A percentile compares a stretch with the other conserved stretches of the same genome.
Evolutionary conservation across 306 rosid species (phyloP).

Genomic region (Coriaria nepalensis): DNA sequence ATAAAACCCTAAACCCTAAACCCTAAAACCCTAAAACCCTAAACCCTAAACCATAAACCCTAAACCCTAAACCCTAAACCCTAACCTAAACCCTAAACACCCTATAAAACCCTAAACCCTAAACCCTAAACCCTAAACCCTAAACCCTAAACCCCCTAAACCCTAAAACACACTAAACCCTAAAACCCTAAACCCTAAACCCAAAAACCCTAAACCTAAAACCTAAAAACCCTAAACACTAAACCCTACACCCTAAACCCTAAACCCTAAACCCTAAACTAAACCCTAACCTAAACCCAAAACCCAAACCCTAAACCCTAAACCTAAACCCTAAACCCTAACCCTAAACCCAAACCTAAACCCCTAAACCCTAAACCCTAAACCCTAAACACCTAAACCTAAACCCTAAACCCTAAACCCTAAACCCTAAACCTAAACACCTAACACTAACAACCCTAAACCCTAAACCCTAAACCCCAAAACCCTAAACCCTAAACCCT

Average conservation of each 20-base stretch:
- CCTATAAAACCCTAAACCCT: background rate
- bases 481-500: background rate
- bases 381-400: background rate
- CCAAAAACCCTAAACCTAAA: too few species aligned
- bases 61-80: background rate
- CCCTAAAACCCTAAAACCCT: too few species aligned
- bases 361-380: background rate
- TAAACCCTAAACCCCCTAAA: background rate
- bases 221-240: too few species aligned
- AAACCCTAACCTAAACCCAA: background rate
- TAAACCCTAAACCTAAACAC: background rate
- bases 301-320: background rate
- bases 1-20: too few species aligned
- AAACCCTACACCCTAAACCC: too few species aligned
- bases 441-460: background rate
- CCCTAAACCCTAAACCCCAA: background rate
- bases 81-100: background rate
- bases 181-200: too few species aligned
- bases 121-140: too few species aligned
- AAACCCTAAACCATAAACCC: too few species aligned
- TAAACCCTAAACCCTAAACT: too few species aligned
- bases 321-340: background rate
- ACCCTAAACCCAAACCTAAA: too few species aligned
- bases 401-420: background rate
- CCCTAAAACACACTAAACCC: background rate